Base-by-base conservation (phyloP, 495 filamentous ascomycete genomes). In the Penicillium subrubescens region DNA sequence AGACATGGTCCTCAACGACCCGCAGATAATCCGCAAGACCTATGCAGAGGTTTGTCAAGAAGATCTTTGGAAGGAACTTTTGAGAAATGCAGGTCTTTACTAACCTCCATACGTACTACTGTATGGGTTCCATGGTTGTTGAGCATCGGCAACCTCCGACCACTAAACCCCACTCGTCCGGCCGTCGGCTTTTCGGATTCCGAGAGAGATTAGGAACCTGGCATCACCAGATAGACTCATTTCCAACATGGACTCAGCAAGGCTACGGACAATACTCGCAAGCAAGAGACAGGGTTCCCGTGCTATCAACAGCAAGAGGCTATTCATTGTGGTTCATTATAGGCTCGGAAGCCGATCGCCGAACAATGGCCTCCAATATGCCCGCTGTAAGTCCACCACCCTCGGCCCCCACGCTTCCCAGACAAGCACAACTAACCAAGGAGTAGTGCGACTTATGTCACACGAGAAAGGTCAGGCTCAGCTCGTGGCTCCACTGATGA, bases 361-460 rank as follows among this genome's bases (percentile, higher is more conserved):
- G 54, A 12, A 43, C 5, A 25, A 52, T 50, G 59, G 52, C 52
- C 37, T 48, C 57, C 2, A 57, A 55, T 5, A 68, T 73, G 62
- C 63, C 68, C 11, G 71, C 71, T 37, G 71, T 73, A 60, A 59
- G 71, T 59, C 19, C 33, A 15, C 15, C 37, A 3, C 12, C 25
- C 12, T 31, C 12, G 31, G 31, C 5, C 17, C 35, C 35, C 17
- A 5, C 8, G 29, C 31, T 56, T 31, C 48, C 67, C 37, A 1
- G 25, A 17, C 23, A 12, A 33, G 17, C 34, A 17, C 52, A 41
- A 12, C 65, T 67, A 23, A 70, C 31, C 10, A 6, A 5, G 27
- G 6, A 39, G 3, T 43, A 75, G 73, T 75, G 73, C 48, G 73
- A 75, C 44, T 31, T 73, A 17, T 75, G 73, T 54, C 64, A 75